phyloP scores from a whole-genome alignment of 2,329 filamentous ascomycete species.

The Zymoseptoria crescenta region DNA sequence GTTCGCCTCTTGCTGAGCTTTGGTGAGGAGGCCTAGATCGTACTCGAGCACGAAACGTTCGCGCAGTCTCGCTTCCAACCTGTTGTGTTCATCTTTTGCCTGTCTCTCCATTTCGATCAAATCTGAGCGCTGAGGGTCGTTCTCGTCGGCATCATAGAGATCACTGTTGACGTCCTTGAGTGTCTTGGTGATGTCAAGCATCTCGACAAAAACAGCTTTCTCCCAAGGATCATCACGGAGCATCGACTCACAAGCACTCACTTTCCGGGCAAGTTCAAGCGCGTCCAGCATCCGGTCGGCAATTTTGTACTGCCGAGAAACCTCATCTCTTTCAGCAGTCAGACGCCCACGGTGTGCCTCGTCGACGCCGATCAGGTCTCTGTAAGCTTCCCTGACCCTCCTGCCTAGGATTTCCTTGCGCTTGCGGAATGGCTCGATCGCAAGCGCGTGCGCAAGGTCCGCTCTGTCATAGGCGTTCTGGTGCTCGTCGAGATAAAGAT shows the following conservation, averaged over 20 bases:
- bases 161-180: background rate
- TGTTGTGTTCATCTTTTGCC: background rate
- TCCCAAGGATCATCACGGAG: constrained; percentile 1
- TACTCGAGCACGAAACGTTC: background rate
- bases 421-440: background rate
- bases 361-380: background rate
- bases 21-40: background rate
- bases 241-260: constrained; percentile 4
- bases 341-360: background rate
- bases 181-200: background rate
- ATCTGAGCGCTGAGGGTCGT: background rate
- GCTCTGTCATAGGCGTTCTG: background rate
- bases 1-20: background rate
- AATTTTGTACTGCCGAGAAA: background rate
- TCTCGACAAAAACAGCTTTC: constrained; percentile 3
- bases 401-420: background rate
- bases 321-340: background rate
- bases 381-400: background rate
- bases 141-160: background rate
- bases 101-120: background rate
- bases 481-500: constrained; percentile 10
- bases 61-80: background rate
- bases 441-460: background rate
- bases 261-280: background rate
- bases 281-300: background rate